Evolutionary conservation across 2,329 filamentous ascomycete genomes (phyloP), one percentile per base, ranked within the genome.

Genomic region (Hymenoscyphus repandus): DNA sequence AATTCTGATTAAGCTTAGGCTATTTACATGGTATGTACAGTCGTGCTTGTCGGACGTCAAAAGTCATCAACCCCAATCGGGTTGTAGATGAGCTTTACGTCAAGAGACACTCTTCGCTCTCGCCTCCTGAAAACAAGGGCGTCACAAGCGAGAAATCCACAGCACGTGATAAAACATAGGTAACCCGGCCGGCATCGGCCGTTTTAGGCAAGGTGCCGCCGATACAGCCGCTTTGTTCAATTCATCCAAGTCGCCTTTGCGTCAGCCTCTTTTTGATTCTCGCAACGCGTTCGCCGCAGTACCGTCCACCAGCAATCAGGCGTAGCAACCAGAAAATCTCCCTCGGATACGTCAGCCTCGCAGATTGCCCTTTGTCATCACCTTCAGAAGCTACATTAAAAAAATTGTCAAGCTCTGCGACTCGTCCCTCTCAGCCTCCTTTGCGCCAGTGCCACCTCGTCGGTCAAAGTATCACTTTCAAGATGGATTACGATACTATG

Each of bases 401-500:
- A n/a, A 46, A n/a, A 20, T 30, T 18, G 20, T 38, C 22, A 10
- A 22, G 12, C 27, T 31, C 12, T 17, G 38, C 18, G 18, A 43
- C 12, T 22, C 39, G 11, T 10, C 5, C 20, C 20, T 22, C 9
- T 42, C 40, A 43, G 40, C 40, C 40, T 47, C 43, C 43, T 39
- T 38, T 47, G 45, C 45, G 45, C 45, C 33, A 47, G 34, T n/a
- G 30, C 32, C 44, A 42, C 40, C 6, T 11, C 22, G 27, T 47
- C 45, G 45, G 32, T 36, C 43, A 43, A 42, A 13, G 40, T n/a
- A 12, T 6, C 37, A 47, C 41, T 46, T 48, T 52, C 62, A 69
- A 57, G 55, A 77, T 77, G 74, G 74, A 76, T 59, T 76, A 74
- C 66, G 73, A 75, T 51, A 58, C 63, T 7, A 70, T 71, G 67